phyloP scores from a whole-genome alignment of 2,329 filamentous ascomycete genomes.

The Neobulgaria alba region DNA sequence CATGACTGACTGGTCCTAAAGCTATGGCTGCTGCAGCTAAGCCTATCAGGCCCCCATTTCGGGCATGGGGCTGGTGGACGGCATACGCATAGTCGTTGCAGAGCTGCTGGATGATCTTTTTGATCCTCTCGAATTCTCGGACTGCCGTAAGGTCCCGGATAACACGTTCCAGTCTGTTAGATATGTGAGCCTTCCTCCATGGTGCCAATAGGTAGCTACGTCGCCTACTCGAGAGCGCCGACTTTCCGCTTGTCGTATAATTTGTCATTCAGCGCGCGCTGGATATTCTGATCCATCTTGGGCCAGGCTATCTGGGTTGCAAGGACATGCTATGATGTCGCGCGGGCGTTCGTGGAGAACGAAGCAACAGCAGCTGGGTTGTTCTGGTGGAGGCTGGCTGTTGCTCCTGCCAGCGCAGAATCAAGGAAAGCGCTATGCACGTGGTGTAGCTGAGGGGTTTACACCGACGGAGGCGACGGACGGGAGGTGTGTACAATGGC shows the following conservation, averaged over 20 bases:
- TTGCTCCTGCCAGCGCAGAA: not conserved
- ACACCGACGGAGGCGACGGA: too few species aligned
- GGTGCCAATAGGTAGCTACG: too few species aligned
- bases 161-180: conserved; percentile 69
- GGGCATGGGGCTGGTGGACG: conserved; percentile 89
- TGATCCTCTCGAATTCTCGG: conserved; percentile 72
- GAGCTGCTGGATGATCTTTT: conserved; percentile 86
- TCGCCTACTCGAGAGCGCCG: conserved; percentile 81
- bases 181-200: conserved; percentile 6
- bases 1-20: conserved; percentile 67
- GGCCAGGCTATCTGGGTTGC: conserved; percentile 2
- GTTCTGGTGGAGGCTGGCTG: not conserved
- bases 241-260: conserved; percentile 97
- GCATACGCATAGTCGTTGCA: conserved; percentile 98
- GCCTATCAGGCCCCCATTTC: conserved; percentile 93
- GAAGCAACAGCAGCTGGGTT: not conserved
- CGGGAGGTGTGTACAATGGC: too few species aligned
- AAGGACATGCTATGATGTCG: conserved; percentile 12
- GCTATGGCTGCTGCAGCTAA: conserved; percentile 93
- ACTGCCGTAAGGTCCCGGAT: conserved; percentile 75
- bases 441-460: too few species aligned
- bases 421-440: not conserved
- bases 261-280: conserved; percentile 92
- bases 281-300: conserved; percentile 78
- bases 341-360: conserved; percentile 2